phyloP scores from a whole-genome alignment of 352 stramenopile species.

The Globisporangium spinosum region DNA sequence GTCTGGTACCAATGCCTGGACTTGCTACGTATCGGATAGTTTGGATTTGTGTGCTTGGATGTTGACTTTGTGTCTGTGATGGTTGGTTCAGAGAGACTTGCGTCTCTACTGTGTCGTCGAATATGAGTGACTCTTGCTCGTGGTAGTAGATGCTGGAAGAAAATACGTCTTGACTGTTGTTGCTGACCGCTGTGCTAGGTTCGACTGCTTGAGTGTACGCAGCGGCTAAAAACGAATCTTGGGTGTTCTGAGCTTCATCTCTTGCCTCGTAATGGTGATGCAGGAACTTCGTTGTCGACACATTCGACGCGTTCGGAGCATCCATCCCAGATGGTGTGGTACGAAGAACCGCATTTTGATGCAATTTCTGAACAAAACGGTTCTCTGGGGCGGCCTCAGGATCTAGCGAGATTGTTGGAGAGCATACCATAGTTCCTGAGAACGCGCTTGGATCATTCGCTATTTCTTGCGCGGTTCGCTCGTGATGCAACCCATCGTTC shows the following conservation, averaged over 20 bases:
- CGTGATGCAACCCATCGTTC: background rate
- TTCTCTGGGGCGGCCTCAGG: background rate
- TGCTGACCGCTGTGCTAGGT: background rate
- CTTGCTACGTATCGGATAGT: background rate
- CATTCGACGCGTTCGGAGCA: background rate
- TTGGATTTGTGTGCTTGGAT: background rate
- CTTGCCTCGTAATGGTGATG: background rate
- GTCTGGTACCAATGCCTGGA: too few relatives aligned
- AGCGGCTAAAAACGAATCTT: background rate
- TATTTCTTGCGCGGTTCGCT: background rate
- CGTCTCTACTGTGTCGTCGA: background rate
- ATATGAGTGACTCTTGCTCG: background rate
- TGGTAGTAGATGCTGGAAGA: background rate
- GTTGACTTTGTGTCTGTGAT: background rate
- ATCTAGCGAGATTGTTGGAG: background rate
- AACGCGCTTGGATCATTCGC: background rate
- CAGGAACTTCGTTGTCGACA: background rate
- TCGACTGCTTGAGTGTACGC: background rate
- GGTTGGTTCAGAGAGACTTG: background rate
- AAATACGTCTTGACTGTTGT: conserved; percentile 1
- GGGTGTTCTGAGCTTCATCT: background rate
- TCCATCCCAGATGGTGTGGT: background rate
- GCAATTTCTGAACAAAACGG: background rate
- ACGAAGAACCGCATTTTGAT: background rate
- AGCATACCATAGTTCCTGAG: background rate